Percentiles rank a stretch among this genome's conserved stretches.
These are phyloP conservation scores for Dactylellina sp. DNA, from an alignment of 2,329 filamentous ascomycete species.

Conservation along the genomic window DNA sequence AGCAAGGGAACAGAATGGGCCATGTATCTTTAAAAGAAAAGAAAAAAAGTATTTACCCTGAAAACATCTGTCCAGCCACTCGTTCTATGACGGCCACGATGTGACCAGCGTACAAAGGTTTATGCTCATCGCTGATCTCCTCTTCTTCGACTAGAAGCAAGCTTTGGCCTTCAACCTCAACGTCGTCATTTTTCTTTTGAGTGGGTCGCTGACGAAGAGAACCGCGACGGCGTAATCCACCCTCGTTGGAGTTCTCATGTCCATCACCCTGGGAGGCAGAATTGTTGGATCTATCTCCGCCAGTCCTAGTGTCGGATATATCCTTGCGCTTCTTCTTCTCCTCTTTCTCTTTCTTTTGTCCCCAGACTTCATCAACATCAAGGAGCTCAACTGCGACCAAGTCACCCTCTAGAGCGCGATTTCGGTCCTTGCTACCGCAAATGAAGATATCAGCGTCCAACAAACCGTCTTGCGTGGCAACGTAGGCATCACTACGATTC, in stretches of 20 bases:
- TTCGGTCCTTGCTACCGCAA: slow-evolving; percentile 98
- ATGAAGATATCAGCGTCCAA: slow-evolving; percentile 99
- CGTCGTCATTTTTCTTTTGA: slow-evolving; percentile 99
- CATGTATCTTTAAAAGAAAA: background rate
- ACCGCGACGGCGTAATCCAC: slow-evolving; percentile 86
- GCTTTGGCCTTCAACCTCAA: slow-evolving; percentile 97
- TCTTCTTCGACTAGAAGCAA: slow-evolving; percentile 96
- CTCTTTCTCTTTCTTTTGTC: slow-evolving; percentile 98
- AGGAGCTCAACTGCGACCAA: slow-evolving; percentile 94
- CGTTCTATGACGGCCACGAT: slow-evolving; percentile 97
- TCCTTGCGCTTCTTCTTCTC: slow-evolving; percentile 99
- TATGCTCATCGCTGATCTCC: slow-evolving; percentile 98
- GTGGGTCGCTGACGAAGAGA: slow-evolving; percentile 96
- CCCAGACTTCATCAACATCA: slow-evolving; percentile 98
- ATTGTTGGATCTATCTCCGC: slow-evolving; percentile 74
- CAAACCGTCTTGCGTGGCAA: slow-evolving; percentile 86
- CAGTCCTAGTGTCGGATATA: slow-evolving; percentile 87
- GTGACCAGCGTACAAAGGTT: slow-evolving; percentile 95
- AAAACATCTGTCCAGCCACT: slow-evolving; percentile 98
- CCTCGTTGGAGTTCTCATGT: slow-evolving; percentile 50
- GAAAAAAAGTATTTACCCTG: slow-evolving; percentile 66
- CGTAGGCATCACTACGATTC: slow-evolving; percentile 98
- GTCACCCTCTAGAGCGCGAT: slow-evolving; percentile 94
- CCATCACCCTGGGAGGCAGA: slow-evolving; percentile 73
- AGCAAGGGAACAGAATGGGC: slow-evolving; percentile 53